Evolutionary conservation across 1,284 basidiomycete genomes (phyloP), one percentile per base, ranked within the genome.

Genomic region (Xerocomus minutiporus): DNA sequence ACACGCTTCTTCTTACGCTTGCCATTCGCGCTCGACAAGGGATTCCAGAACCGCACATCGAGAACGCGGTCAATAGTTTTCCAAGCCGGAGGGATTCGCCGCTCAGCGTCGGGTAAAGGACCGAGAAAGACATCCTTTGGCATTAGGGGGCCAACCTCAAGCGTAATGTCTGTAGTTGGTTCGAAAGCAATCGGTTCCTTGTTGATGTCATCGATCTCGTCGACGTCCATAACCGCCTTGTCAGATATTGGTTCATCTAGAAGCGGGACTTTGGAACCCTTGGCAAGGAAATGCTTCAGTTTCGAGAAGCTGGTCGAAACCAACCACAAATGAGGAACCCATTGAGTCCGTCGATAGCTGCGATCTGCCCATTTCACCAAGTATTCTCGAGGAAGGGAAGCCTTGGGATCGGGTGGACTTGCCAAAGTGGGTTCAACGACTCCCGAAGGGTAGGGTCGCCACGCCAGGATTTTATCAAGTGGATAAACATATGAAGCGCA

Each of bases 271-370:
- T 78, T 82, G 0, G 88, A 74, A 1, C 93, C 92, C 17, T 76
- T 75, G 7, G 68, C 61, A 32, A 96, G 75, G 69, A 96, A 97
- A 66, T 90, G 81, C 58, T 84, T 83, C 51, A 97, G 73, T 63
- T 85, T 90, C 13, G 67, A 64, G 4, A 70, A 64, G 46, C 82
- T 74, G 8, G 80, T 83, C 3, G 86, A 81, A 29, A 84, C 72
- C 1, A 97, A 74, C 91, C 91, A 97, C 72, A 88, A 84, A 64
- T 96, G 93, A 17, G 93, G 88, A 1, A 95, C 91, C 93, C 93
- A 96, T 59, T 84, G 75, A 42, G 82, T 74, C 52, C 91, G 82
- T 48, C 86, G 75, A 69, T 88, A 94, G 57, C 91, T 87, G 53
- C 88, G 73, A 53, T 78, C 82, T 5, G 73, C 69, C 88, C 91